Percentiles rank a stretch among this genome's conserved stretches.
Conservation (phyloP, 495 filamentous ascomycete genomes). For the Friedmanniomyces endolithicus region DNA sequence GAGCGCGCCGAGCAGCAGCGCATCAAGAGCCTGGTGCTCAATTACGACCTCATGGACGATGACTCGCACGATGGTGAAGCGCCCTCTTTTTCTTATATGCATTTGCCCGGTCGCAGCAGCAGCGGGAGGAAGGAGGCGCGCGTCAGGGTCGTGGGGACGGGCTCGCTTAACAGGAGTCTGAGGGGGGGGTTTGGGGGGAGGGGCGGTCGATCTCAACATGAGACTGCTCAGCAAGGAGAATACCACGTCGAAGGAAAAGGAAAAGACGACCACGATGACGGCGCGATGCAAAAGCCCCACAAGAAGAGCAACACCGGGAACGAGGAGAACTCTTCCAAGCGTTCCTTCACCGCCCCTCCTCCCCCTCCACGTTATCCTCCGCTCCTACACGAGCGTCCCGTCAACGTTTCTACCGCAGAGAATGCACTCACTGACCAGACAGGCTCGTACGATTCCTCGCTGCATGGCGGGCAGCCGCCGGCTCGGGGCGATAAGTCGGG, state of each 20-base stretch:
- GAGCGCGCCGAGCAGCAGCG: slow-evolving; percentile 93
- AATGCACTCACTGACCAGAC: slow-evolving; percentile 14
- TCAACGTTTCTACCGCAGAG: not conserved
- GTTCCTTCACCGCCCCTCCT: too few relatives aligned
- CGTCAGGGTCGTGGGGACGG: slow-evolving; percentile 26
- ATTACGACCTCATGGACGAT: slow-evolving; percentile 71
- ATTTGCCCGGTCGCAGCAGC: slow-evolving; percentile 17
- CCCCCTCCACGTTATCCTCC: not conserved
- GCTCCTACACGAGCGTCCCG: not conserved
- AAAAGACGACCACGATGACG: not conserved
- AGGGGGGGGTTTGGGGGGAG: not conserved
- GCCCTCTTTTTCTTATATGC: slow-evolving; percentile 28
- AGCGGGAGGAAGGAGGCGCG: slow-evolving; percentile 9
- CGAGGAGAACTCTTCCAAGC: not conserved
- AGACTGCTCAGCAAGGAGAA: slow-evolving; percentile 6
- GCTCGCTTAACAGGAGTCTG: slow-evolving; percentile 18
- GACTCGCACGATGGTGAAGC: slow-evolving; percentile 65
- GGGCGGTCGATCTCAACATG: slow-evolving; percentile 16
- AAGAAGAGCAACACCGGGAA: too few relatives aligned
- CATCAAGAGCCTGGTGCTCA: slow-evolving; percentile 93
- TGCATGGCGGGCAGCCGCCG: slow-evolving; percentile 21
- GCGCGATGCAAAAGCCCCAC: too few relatives aligned
- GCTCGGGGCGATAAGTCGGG: slow-evolving; percentile 52
- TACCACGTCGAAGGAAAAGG: slow-evolving; percentile 5
- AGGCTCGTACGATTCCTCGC: slow-evolving; percentile 21